Conservation (phyloP, 2,329 filamentous ascomycete species). For the Zymoseptoria pseudotritici region DNA sequence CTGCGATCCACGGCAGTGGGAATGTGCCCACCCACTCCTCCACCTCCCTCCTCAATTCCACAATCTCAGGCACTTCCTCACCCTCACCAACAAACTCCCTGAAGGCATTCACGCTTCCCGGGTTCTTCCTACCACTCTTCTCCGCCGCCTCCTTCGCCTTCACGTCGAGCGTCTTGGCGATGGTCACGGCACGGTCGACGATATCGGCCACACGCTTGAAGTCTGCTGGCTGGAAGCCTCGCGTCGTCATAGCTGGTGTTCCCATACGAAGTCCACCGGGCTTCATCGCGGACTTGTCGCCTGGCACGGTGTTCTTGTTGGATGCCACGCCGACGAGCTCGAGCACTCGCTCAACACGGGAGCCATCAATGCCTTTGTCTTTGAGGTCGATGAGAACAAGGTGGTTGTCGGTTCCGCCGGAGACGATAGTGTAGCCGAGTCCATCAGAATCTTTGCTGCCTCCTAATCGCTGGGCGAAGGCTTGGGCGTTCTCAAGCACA, state of each 20-base stretch:
- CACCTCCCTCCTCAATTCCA: slow-evolving; percentile 67
- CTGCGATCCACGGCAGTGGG: slow-evolving; percentile 58
- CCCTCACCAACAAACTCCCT: slow-evolving; percentile 61
- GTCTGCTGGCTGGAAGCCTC: slow-evolving; percentile 83
- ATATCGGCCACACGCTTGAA: slow-evolving; percentile 81
- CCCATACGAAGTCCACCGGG: slow-evolving; percentile 91
- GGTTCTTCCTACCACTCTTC: slow-evolving; percentile 58
- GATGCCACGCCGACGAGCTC: slow-evolving; percentile 98
- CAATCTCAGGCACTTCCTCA: slow-evolving; percentile 61
- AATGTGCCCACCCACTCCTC: slow-evolving; percentile 71
- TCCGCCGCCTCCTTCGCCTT: slow-evolving; percentile 61
- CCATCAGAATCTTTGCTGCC: slow-evolving; percentile 65
- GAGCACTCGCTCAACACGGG: slow-evolving; percentile 87
- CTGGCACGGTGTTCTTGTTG: slow-evolving; percentile 98
- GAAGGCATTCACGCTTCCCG: slow-evolving; percentile 59
- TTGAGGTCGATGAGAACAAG: slow-evolving; percentile 89
- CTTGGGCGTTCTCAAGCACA: slow-evolving; percentile 84
- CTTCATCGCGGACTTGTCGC: slow-evolving; percentile 86
- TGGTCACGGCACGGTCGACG: slow-evolving; percentile 73
- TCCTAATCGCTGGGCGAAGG: slow-evolving; percentile 64
- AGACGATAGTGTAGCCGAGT: slow-evolving; percentile 81
- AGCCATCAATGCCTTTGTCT: slow-evolving; percentile 79
- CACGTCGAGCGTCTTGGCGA: slow-evolving; percentile 63
- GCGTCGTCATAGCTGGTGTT: slow-evolving; percentile 93
- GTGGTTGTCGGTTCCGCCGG: slow-evolving; percentile 94